These are phyloP conservation scores for Marasmius fiardii DNA, from an alignment of 1,284 basidiomycete genomes.

Conservation along the genomic window DNA sequence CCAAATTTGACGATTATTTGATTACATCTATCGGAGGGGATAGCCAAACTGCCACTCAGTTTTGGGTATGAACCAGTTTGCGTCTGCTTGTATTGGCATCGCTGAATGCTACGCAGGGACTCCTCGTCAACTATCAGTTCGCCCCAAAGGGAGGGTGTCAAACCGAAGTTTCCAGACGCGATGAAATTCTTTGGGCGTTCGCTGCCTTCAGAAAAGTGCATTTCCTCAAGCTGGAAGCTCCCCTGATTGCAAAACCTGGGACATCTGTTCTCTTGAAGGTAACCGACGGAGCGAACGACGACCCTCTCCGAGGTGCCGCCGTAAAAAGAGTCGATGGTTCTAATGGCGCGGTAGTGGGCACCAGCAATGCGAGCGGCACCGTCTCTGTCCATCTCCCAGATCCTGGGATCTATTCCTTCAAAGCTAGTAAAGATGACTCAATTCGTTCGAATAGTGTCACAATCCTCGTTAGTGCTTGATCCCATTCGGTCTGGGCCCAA, in stretches of 20 bases:
- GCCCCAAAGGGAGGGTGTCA: conserved; percentile 33
- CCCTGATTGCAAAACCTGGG: conserved; percentile 18
- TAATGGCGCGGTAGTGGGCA: not conserved
- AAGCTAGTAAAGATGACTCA: conserved; percentile 27
- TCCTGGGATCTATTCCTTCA: conserved; percentile 23
- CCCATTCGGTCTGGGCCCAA: not conserved
- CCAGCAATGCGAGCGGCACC: conserved; percentile 24
- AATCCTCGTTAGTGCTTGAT: not conserved
- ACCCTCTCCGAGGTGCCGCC: conserved; percentile 24
- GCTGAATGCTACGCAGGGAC: conserved; percentile 1
- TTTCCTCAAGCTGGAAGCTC: conserved; percentile 28
- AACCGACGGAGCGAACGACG: conserved; percentile 26
- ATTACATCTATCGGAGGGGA: conserved; percentile 30
- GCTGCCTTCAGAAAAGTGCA: conserved; percentile 24
- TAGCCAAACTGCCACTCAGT: conserved; percentile 23
- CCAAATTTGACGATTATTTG: conserved; percentile 32
- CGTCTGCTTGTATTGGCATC: not conserved
- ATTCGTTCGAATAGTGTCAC: conserved; percentile 26
- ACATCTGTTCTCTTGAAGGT: conserved; percentile 25
- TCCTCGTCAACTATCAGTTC: conserved; percentile 28
- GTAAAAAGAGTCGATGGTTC: conserved; percentile 18
- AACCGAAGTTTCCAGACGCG: conserved; percentile 23
- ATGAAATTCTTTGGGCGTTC: conserved; percentile 32
- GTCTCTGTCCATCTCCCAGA: conserved; percentile 25
- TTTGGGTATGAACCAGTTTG: conserved; percentile 20